Conservation (phyloP, 352 stramenopile genomes). For the Pythium chondricola region DNA sequence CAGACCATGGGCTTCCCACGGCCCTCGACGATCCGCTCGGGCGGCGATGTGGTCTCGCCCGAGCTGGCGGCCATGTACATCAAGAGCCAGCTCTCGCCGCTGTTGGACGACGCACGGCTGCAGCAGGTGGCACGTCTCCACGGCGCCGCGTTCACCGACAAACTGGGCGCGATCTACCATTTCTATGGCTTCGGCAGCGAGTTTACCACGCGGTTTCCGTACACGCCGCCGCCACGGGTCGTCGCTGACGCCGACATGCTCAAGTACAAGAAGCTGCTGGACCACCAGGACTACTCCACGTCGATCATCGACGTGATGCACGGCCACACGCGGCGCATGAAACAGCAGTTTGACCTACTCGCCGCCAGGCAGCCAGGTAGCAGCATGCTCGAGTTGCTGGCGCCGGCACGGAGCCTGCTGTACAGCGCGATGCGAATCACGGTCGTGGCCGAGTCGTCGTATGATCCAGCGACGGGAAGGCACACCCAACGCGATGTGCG, state of each 20-base stretch:
- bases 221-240: too few species aligned
- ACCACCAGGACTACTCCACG: constrained; percentile 43
- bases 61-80: constrained; percentile 57
- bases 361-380: constrained; percentile 12
- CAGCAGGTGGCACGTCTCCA: constrained; percentile 5
- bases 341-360: constrained; percentile 52
- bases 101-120: constrained; percentile 47
- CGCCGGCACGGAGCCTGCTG: constrained; percentile 29
- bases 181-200: constrained; percentile 58
- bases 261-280: constrained; percentile 50
- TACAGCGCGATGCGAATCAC: constrained; percentile 58
- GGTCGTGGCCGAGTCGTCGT: too few species aligned
- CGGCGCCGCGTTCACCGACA: constrained; percentile 35
- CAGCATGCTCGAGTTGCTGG: constrained; percentile 33
- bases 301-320: constrained; percentile 68
- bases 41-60: constrained; percentile 33
- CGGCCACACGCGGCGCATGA: constrained; percentile 32
- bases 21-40: constrained; percentile 23
- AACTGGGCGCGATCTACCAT: constrained; percentile 66
- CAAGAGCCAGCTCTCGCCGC: constrained; percentile 27
- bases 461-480: neutral
- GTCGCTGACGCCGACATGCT: constrained; percentile 37
- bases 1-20: constrained; percentile 43
- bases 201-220: constrained; percentile 53
- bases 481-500: constrained; percentile 4